These are phyloP conservation scores for Fusarium sororula DNA, from an alignment of 2,329 filamentous ascomycete genomes.

Conservation along the genomic window DNA sequence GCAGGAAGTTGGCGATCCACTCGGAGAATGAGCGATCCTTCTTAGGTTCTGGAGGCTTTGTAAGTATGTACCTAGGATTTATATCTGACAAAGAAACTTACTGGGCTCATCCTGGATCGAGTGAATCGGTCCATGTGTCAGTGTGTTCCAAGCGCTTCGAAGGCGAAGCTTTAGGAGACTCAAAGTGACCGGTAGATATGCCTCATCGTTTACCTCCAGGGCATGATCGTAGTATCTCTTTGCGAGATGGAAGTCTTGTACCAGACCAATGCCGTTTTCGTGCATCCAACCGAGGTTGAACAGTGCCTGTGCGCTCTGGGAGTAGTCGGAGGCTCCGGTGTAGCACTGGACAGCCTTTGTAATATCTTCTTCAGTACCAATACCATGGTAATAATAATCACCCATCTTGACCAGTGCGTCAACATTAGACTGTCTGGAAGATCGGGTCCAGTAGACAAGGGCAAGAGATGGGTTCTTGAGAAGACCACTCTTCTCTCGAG, in stretches of 20 bases:
- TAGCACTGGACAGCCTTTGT: slow-evolving; percentile 95
- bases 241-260: slow-evolving; percentile 95
- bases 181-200: slow-evolving; percentile 90
- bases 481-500: slow-evolving; percentile 46
- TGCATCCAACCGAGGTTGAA: slow-evolving; percentile 99
- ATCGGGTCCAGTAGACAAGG: slow-evolving; percentile 93
- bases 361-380: slow-evolving; percentile 75
- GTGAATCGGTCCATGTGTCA: slow-evolving; percentile 91
- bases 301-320: slow-evolving; percentile 91
- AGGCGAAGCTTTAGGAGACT: slow-evolving; percentile 85
- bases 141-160: slow-evolving; percentile 92
- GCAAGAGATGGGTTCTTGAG: slow-evolving; percentile 70
- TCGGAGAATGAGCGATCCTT: slow-evolving; percentile 83
- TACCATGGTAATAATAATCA: slow-evolving; percentile 90
- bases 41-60: slow-evolving; percentile 64
- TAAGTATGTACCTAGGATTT: background rate
- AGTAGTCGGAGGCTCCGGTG: slow-evolving; percentile 87
- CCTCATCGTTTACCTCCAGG: slow-evolving; percentile 89
- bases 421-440: slow-evolving; percentile 90
- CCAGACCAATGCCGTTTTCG: slow-evolving; percentile 91
- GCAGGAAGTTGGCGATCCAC: slow-evolving; percentile 87
- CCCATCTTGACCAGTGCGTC: slow-evolving; percentile 98
- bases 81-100: slow-evolving; percentile 55
- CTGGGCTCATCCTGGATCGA: slow-evolving; percentile 89
- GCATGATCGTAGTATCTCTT: slow-evolving; percentile 97